Conservation (phyloP, 2,329 filamentous ascomycete species). For the Sporothrix pseudoabietina region DNA sequence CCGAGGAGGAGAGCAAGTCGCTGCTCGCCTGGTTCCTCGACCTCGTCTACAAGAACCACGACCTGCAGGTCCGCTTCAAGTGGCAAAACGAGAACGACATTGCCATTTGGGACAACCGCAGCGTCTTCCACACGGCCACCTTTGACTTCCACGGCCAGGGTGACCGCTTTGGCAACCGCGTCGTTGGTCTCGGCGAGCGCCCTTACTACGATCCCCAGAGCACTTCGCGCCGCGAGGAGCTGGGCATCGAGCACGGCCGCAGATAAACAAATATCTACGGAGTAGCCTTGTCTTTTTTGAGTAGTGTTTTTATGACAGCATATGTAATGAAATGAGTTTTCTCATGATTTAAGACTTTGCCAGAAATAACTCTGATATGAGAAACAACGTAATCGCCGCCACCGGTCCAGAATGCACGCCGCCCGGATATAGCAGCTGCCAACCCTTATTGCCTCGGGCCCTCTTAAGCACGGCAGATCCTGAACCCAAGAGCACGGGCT, state of each 20-base stretch:
- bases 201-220: conserved; percentile 58
- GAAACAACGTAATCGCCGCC: not conserved
- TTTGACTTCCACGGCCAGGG: conserved; percentile 54
- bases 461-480: not conserved
- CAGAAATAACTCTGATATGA: not conserved
- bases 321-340: not conserved
- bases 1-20: conserved; percentile 50
- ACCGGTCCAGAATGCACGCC: not conserved
- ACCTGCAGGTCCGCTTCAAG: conserved; percentile 54
- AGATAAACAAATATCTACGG: not conserved
- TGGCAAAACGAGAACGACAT: conserved; percentile 51
- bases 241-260: conserved; percentile 22
- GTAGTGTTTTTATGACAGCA: not conserved
- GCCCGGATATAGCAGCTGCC: not conserved
- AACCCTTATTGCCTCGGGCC: not conserved
- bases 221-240: conserved; percentile 44
- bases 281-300: too few relatives aligned
- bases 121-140: conserved; percentile 60
- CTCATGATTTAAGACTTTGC: not conserved
- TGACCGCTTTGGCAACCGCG: conserved; percentile 54
- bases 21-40: conserved; percentile 55
- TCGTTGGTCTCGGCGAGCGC: conserved; percentile 58
- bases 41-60: conserved; percentile 57
- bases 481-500: not conserved
- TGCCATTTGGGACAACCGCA: conserved; percentile 62